phyloP scores from a whole-genome alignment of 2,329 filamentous ascomycete species.

The Calycina herbarum region DNA sequence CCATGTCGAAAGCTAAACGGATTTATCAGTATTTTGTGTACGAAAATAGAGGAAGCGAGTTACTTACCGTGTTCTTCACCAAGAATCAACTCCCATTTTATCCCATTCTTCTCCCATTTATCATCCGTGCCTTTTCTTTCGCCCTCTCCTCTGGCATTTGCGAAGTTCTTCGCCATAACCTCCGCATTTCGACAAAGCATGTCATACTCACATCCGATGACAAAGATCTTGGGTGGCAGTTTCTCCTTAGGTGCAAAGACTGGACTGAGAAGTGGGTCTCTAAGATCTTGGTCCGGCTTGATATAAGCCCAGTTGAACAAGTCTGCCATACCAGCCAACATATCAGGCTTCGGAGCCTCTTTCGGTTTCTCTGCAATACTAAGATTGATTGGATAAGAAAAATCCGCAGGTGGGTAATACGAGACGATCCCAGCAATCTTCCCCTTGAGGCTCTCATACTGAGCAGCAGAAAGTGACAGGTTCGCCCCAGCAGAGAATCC shows the following conservation, averaged over 20 bases:
- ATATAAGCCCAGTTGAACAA: constrained; percentile 30
- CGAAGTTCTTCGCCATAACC: constrained; percentile 26
- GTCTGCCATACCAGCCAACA: constrained; percentile 10
- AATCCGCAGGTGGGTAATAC: constrained; percentile 47
- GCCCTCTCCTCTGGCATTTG: constrained; percentile 19
- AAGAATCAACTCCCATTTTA: constrained; percentile 30
- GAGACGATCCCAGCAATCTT: constrained; percentile 42
- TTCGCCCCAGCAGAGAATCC: constrained; percentile 56
- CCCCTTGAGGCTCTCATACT: constrained; percentile 39
- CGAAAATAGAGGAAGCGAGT: not conserved
- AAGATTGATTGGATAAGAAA: constrained; percentile 30
- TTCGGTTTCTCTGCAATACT: constrained; percentile 22
- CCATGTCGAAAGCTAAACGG: constrained; percentile 24
- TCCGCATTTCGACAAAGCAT: constrained; percentile 29
- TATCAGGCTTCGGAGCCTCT: constrained; percentile 20
- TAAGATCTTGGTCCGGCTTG: constrained; percentile 26
- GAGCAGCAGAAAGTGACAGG: constrained; percentile 45
- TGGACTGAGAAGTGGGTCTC: constrained; percentile 28
- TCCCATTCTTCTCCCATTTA: constrained; percentile 26
- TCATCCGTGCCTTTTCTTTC: constrained; percentile 18
- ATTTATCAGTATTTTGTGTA: constrained; percentile 14
- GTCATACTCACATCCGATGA: constrained; percentile 33
- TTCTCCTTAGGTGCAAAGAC: constrained; percentile 24
- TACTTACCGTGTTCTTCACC: constrained; percentile 26
- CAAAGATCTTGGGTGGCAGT: constrained; percentile 27